These are phyloP conservation scores for Peronosclerospora sorghi DNA, from an alignment of 352 stramenopile species.

Conservation along the genomic window DNA sequence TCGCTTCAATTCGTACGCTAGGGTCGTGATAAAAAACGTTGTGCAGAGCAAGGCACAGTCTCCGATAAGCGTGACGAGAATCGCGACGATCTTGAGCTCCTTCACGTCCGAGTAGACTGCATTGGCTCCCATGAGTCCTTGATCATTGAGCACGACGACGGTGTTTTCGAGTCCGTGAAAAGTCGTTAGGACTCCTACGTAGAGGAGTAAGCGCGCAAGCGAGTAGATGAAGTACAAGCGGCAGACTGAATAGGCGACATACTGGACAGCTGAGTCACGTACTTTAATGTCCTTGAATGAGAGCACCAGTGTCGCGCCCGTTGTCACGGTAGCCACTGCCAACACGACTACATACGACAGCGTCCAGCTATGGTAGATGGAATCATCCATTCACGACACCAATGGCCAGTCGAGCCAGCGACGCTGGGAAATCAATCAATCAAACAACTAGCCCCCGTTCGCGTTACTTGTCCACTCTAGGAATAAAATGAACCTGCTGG, in stretches of 20 bases:
- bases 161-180: slow-evolving; percentile 35
- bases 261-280: slow-evolving; percentile 51
- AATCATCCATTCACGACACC: slow-evolving; percentile 33
- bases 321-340: slow-evolving; percentile 28
- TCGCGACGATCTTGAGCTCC: slow-evolving; percentile 24
- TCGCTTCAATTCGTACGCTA: slow-evolving; percentile 57
- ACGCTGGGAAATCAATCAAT: no score
- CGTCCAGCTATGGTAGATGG: slow-evolving; percentile 42
- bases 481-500: no score
- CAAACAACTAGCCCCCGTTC: no score
- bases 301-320: slow-evolving; percentile 37
- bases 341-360: slow-evolving; percentile 46
- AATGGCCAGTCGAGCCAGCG: no score
- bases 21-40: slow-evolving; percentile 51
- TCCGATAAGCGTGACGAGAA: slow-evolving; percentile 38
- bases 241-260: slow-evolving; percentile 54
- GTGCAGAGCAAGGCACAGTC: slow-evolving; percentile 49
- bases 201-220: slow-evolving; percentile 37
- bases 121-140: slow-evolving; percentile 38
- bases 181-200: slow-evolving; percentile 39
- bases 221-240: slow-evolving; percentile 58
- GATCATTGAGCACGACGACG: slow-evolving; percentile 35
- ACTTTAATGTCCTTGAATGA: slow-evolving; percentile 56
- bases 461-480: no score
- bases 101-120: slow-evolving; percentile 33